Conservation (phyloP, 2,329 filamentous ascomycete species). For the Aspergillus brunneoviolaceus region DNA sequence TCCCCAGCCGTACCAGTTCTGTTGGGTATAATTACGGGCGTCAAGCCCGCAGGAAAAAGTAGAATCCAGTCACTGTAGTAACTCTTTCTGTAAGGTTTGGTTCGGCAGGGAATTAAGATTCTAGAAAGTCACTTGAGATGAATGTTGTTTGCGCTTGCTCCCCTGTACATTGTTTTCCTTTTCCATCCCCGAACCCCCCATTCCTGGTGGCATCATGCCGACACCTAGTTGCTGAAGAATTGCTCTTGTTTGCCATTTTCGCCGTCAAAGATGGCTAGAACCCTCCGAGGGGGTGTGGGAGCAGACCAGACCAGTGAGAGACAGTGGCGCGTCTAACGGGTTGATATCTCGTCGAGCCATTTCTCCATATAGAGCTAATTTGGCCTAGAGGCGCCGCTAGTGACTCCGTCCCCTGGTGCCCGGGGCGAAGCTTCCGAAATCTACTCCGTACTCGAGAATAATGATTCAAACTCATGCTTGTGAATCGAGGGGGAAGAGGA, state of each 20-base stretch:
- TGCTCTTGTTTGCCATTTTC: background rate
- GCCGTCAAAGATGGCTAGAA: background rate
- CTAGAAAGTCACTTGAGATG: background rate
- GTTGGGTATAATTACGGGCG: background rate
- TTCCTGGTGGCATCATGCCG: background rate
- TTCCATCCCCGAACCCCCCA: background rate
- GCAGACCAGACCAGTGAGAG: background rate
- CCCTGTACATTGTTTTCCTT: background rate
- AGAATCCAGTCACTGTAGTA: slow-evolving; percentile 2
- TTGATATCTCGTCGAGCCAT: background rate
- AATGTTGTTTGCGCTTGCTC: too few relatives aligned
- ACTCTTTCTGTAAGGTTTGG: background rate
- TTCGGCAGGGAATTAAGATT: background rate
- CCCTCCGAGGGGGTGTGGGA: background rate
- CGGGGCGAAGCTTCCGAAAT: slow-evolving; percentile 10
- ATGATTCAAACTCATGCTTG: too few relatives aligned
- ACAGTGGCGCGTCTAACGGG: background rate
- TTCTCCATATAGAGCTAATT: background rate
- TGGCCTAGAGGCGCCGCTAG: slow-evolving; percentile 13
- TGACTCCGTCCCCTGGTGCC: slow-evolving; percentile 8
- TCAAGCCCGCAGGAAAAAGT: background rate
- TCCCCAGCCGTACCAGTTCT: background rate
- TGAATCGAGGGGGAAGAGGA: too few relatives aligned
- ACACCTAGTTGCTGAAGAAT: background rate
- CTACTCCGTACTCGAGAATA: background rate